Evolutionary conservation across 2,329 filamentous ascomycete genomes (phyloP).

Genomic region (Fusarium albidum): DNA sequence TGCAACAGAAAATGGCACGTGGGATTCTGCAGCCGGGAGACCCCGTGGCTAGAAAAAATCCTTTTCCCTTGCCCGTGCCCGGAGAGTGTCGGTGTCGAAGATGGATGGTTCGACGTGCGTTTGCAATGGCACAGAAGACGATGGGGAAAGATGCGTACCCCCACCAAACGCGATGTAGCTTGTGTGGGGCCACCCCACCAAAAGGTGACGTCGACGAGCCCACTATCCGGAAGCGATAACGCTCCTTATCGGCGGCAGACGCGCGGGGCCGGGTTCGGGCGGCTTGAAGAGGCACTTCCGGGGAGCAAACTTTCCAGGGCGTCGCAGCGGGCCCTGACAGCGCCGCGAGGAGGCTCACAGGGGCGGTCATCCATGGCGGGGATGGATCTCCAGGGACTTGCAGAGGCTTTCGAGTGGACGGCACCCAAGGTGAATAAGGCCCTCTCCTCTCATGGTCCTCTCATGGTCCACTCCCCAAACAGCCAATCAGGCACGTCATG

Average conservation of each 20-base stretch:
- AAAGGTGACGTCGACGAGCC: constrained; percentile 28
- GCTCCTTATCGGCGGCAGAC: constrained; percentile 5
- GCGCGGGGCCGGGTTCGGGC: constrained; percentile 4
- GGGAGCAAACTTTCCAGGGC: too few relatives aligned
- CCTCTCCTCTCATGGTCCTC: not conserved
- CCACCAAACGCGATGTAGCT: constrained; percentile 11
- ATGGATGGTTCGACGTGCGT: not conserved
- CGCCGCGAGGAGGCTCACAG: not conserved
- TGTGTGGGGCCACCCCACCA: constrained; percentile 25
- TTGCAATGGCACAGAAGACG: not conserved
- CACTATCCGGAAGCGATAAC: constrained; percentile 11
- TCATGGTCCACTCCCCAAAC: not conserved
- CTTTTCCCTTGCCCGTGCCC: not conserved
- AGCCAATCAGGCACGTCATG: constrained; percentile 21
- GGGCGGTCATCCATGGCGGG: not conserved
- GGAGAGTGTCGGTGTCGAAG: constrained; percentile 7
- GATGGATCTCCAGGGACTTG: not conserved
- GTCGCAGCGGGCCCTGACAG: constrained; percentile 4
- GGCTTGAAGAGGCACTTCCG: not conserved
- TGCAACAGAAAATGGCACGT: not conserved
- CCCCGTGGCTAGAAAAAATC: constrained; percentile 9
- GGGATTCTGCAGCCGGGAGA: not conserved
- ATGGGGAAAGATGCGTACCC: constrained; percentile 7
- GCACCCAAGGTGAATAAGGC: not conserved
- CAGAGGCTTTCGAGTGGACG: not conserved